Evolutionary conservation across 2,329 filamentous ascomycete species (phyloP).

Genomic region (Sarocladium oryzae): DNA sequence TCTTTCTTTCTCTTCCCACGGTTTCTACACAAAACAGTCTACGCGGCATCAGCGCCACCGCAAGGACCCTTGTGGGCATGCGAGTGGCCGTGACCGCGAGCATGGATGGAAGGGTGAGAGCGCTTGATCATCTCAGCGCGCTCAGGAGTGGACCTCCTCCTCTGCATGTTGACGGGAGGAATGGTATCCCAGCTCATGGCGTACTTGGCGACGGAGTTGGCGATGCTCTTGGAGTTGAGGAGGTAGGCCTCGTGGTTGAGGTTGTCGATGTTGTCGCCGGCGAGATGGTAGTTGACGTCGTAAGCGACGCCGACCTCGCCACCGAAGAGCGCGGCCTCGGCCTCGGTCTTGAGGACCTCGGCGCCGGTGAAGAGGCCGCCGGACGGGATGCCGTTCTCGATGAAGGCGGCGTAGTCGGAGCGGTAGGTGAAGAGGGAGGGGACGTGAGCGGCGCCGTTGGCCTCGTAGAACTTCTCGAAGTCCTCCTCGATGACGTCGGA

Average conservation of each 20-base stretch:
- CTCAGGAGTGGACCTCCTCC: slow-evolving; percentile 24
- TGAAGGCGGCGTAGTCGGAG: slow-evolving; percentile 63
- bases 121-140: slow-evolving; percentile 22
- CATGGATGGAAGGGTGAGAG: slow-evolving; percentile 5
- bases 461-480: slow-evolving; percentile 49
- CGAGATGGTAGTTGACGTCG: slow-evolving; percentile 40
- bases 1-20: too few relatives aligned
- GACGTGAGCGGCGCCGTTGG: slow-evolving; percentile 43
- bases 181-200: slow-evolving; percentile 30
- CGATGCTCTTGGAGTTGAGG: slow-evolving; percentile 37
- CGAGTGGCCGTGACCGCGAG: slow-evolving; percentile 12
- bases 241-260: slow-evolving; percentile 36
- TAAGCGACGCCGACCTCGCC: slow-evolving; percentile 48
- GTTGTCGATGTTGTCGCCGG: slow-evolving; percentile 35
- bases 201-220: slow-evolving; percentile 35
- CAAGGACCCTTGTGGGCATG: slow-evolving; percentile 25
- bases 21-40: neutral
- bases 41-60: slow-evolving; percentile 16
- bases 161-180: slow-evolving; percentile 20
- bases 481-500: slow-evolving; percentile 53
- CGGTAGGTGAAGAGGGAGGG: slow-evolving; percentile 59
- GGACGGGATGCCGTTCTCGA: slow-evolving; percentile 57
- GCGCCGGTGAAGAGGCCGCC: slow-evolving; percentile 66
- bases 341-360: slow-evolving; percentile 55
- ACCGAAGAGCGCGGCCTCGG: slow-evolving; percentile 54